Base-by-base conservation (phyloP, 2,329 filamentous ascomycete species). In the Fusarium chlamydosporum region DNA sequence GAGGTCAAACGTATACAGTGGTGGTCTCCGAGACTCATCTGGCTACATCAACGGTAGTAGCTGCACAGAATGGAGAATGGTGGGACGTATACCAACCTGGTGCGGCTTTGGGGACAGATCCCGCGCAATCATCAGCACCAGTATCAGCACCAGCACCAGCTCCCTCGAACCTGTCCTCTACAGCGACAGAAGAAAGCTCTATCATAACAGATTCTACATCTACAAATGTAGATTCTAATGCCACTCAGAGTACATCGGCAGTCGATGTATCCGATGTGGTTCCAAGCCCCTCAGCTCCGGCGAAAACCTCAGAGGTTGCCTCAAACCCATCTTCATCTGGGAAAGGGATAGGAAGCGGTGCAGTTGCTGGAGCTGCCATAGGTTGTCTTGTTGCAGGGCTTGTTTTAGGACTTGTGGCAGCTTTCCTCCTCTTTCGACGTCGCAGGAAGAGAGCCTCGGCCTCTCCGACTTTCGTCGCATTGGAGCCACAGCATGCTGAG, bases 331-430 rank as follows among this genome's bases (percentile, higher is more conserved):
- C 37, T 2, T 5, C 37, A n/a, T 10, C 6, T 3, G 45, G 57
- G 18, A 23, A 71, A 3, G 50, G 61, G 20, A 26, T 75, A 4
- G 34, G 56, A 10, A 60, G 48, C 4, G 73, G 75, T 2, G 70
- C 67, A 12, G 56, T 75, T 20, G 76, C 70, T 7, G 78, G 78
- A 7, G 61, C 72, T 40, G 76, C 75, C 1, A 64, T 80, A 10
- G 78, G 74, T 1, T 77, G 77, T 37, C 26, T 71, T 26, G 3
- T 76, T 7, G 72, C 53, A 6, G 79, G 79, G 9, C 42, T 78
- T 3, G 12, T 70, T 16, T 41, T 78, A 9, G 76, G 77, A 6
- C 18, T 73, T 2, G 16, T 75, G 1, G 73, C 60, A 1, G 73
- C 72, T 5, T 74, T 76, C 37, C 47, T 78, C 6, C 52, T 80